A percentile compares a stretch with the other conserved stretches of the same genome.
These are phyloP conservation scores for Kodamaea ohmeri DNA, from an alignment of 1,139 yeast genomes.

Conservation along the genomic window DNA sequence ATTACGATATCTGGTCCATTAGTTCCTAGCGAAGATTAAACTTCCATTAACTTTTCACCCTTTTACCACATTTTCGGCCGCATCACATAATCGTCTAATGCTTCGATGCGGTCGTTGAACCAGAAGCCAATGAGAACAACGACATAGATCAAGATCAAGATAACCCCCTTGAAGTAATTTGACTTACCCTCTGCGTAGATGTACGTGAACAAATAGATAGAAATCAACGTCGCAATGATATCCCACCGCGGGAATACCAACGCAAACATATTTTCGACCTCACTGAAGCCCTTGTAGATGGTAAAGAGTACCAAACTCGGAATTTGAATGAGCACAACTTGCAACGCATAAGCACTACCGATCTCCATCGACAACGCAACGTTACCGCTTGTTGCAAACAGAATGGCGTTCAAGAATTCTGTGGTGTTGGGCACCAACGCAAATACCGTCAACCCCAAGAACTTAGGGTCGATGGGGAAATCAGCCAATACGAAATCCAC, in stretches of 20 bases:
- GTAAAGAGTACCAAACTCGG: constrained; percentile 87
- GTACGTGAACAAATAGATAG: constrained; percentile 88
- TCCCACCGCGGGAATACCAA: constrained; percentile 96
- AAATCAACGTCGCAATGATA: constrained; percentile 76
- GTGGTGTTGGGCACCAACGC: constrained; percentile 97
- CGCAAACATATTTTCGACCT: constrained; percentile 61
- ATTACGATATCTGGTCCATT: too few species aligned
- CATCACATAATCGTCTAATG: constrained; percentile 26
- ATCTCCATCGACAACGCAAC: constrained; percentile 96
- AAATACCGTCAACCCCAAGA: constrained; percentile 88
- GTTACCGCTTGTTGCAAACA: constrained; percentile 94
- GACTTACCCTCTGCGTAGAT: constrained; percentile 96
- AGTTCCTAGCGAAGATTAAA: too few species aligned
- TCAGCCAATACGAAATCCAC: constrained; percentile 83
- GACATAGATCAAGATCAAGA: constrained; percentile 73
- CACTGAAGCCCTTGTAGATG: constrained; percentile 39
- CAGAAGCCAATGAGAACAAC: constrained; percentile 83
- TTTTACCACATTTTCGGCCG: constrained; percentile 4
- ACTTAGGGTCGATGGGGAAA: constrained; percentile 81
- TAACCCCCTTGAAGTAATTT: constrained; percentile 93
- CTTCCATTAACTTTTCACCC: too few species aligned
- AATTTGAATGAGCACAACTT: constrained; percentile 91
- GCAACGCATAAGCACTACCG: constrained; percentile 96
- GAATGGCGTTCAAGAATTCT: constrained; percentile 93
- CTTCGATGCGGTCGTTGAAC: constrained; percentile 49